phyloP scores from a whole-genome alignment of 176 grass and related monocot species.

The Musa itinerans region DNA sequence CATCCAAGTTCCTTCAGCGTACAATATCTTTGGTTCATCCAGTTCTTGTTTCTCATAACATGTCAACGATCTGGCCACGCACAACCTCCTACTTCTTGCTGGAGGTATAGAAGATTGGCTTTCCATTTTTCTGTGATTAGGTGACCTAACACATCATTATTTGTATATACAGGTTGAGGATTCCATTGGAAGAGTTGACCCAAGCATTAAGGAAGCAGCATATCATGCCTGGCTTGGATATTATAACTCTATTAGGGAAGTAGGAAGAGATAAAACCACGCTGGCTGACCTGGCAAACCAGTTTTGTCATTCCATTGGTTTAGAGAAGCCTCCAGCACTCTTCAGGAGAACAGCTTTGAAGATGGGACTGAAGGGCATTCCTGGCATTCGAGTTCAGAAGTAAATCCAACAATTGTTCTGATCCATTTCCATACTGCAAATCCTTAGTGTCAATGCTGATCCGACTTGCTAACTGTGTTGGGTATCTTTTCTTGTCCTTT shows the following conservation, averaged over 20 bases:
- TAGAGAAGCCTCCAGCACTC: constrained; percentile 56
- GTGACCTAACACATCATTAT: neutral
- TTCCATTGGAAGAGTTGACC: constrained; percentile 68
- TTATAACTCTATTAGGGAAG: constrained; percentile 57
- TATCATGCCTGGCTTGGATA: constrained; percentile 91
- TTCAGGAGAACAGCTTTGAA: constrained; percentile 78
- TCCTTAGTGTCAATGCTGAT: neutral
- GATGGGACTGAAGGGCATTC: constrained; percentile 83
- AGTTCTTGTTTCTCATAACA: neutral
- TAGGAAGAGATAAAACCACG: constrained; percentile 64
- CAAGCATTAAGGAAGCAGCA: constrained; percentile 79
- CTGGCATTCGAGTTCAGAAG: constrained; percentile 79
- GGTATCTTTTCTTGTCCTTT: no score
- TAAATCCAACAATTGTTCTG: constrained; percentile 7
- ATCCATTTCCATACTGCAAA: neutral
- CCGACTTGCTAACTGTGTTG: no score
- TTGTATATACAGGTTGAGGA: constrained; percentile 47
- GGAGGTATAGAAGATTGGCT: no score
- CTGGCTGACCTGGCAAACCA: constrained; percentile 67
- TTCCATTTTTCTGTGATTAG: neutral
- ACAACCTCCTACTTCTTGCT: neutral
- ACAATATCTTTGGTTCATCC: no score
- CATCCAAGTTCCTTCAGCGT: no score
- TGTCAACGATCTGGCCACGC: neutral
- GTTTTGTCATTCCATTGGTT: constrained; percentile 58